phyloP scores from a whole-genome alignment of 2,329 filamentous ascomycete species.

The Fusarium sp. region DNA sequence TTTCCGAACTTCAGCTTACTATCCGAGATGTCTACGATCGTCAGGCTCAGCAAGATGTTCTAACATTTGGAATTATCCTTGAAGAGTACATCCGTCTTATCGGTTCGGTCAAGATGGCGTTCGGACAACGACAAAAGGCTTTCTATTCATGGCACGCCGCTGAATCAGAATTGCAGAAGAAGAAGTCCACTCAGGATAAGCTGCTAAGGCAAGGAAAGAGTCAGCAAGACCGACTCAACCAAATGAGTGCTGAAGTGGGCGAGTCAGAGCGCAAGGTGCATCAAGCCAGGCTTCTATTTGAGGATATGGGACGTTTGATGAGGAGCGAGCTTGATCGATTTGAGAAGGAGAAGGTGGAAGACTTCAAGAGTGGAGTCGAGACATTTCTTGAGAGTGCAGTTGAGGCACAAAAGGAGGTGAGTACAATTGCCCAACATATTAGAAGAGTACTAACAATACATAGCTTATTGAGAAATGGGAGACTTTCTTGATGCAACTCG shows the following conservation, averaged over 20 bases:
- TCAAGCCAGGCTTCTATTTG: conserved; percentile 88
- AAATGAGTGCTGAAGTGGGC: conserved; percentile 91
- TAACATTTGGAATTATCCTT: conserved; percentile 96
- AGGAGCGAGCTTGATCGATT: conserved; percentile 91
- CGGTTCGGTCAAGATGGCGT: conserved; percentile 93
- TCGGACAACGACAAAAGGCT: conserved; percentile 91
- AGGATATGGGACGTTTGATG: conserved; percentile 97
- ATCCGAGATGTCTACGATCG: conserved; percentile 96
- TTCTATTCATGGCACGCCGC: conserved; percentile 95
- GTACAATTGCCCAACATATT: conserved; percentile 45
- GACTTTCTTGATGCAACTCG: conserved; percentile 95
- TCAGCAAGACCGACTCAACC: conserved; percentile 94
- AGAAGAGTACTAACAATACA: conserved; percentile 42
- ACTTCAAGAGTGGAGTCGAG: conserved; percentile 98
- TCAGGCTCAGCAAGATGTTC: conserved; percentile 94
- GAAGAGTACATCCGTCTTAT: conserved; percentile 98
- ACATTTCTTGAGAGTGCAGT: conserved; percentile 97
- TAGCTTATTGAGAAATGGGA: conserved; percentile 91
- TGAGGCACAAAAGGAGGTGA: conserved; percentile 97
- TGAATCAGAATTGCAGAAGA: conserved; percentile 90
- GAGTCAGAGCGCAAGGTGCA: conserved; percentile 95
- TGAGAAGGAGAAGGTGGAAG: conserved; percentile 97
- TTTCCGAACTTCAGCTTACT: conserved; percentile 93
- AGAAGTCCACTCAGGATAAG: conserved; percentile 90
- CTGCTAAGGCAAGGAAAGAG: conserved; percentile 93